These are phyloP conservation scores for Nannochloris sp. DNA, from an alignment of 139 green algal genomes.

Conservation along the genomic window DNA sequence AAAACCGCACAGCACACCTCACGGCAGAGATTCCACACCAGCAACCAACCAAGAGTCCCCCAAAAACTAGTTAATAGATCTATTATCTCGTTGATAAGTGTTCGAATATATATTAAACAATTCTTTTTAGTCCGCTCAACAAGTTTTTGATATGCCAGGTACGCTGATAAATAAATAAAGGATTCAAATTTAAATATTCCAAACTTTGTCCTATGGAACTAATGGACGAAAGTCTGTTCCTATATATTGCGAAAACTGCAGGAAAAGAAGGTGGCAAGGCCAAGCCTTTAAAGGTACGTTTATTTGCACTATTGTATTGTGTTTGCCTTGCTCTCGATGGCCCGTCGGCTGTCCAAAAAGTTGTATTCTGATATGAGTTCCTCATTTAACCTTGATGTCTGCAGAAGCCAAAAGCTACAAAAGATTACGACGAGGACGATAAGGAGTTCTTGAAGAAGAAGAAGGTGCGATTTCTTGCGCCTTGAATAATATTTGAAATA, in stretches of 20 bases:
- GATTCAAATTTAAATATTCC: background rate
- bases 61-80: too few relatives aligned
- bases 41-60: too few relatives aligned
- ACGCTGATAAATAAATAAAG: background rate
- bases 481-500: too few relatives aligned
- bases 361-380: background rate
- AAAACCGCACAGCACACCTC: too few relatives aligned
- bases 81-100: background rate
- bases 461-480: slow-evolving; percentile 16
- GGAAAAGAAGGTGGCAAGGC: slow-evolving; percentile 30
- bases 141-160: background rate
- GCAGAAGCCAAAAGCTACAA: slow-evolving; percentile 18
- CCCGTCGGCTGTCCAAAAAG: slow-evolving; percentile 4
- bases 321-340: background rate
- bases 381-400: background rate
- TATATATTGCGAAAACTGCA: background rate
- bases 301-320: background rate
- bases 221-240: too few relatives aligned
- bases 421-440: slow-evolving; percentile 30
- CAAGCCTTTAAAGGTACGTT: slow-evolving; percentile 17
- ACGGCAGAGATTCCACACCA: too few relatives aligned
- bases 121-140: too few relatives aligned
- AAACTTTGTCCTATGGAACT: background rate
- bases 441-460: slow-evolving; percentile 33
- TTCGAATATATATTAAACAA: background rate